A percentile compares a stretch with the other conserved stretches of the same genome.
phyloP scores from a whole-genome alignment of 306 rosid species.

The Vigna mungo region DNA sequence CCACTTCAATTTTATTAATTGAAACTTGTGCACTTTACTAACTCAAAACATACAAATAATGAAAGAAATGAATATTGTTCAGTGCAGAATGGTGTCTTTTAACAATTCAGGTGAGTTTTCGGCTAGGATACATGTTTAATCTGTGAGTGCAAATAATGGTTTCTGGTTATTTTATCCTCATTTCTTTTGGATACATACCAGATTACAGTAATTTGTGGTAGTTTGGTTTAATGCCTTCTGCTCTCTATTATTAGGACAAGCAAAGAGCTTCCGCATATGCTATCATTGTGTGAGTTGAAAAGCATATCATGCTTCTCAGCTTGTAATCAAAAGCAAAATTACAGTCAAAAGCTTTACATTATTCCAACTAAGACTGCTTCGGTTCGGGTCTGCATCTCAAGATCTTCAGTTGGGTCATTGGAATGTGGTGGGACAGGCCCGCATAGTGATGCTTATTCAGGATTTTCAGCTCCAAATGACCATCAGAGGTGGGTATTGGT shows the following conservation, averaged over 20 bases:
- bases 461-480: conserved; percentile 51
- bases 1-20: background rate
- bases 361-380: conserved; percentile 45
- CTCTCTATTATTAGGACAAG: conserved; percentile 51
- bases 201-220: conserved; percentile 9
- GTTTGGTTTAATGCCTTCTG: conserved; percentile 35
- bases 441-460: conserved; percentile 42
- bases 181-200: background rate
- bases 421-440: conserved; percentile 41
- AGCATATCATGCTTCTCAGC: conserved; percentile 47
- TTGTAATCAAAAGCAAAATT: conserved; percentile 47
- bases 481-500: conserved; percentile 57
- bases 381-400: conserved; percentile 38
- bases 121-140: background rate
- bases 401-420: conserved; percentile 54
- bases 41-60: background rate
- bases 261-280: conserved; percentile 47
- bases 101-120: conserved; percentile 11
- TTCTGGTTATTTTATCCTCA: conserved; percentile 8
- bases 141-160: background rate
- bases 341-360: conserved; percentile 54
- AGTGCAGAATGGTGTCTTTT: background rate
- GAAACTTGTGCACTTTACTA: background rate
- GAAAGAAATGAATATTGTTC: background rate
- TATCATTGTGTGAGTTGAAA: conserved; percentile 50